phyloP scores from a whole-genome alignment of 352 stramenopile species.

The Aphanomyces stellatus region DNA sequence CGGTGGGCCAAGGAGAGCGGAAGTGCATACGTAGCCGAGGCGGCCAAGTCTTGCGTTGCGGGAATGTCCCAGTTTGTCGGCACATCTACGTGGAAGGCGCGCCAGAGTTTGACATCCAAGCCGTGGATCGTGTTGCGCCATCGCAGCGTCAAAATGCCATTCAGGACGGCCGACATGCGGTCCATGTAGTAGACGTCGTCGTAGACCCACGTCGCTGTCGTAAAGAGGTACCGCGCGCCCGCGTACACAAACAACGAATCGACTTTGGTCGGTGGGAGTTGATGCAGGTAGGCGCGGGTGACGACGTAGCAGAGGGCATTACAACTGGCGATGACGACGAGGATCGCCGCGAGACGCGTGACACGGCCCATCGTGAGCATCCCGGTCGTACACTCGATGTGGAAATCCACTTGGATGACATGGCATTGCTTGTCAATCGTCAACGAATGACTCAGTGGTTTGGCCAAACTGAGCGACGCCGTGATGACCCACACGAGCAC shows the following conservation, averaged over 20 bases:
- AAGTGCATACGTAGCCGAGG: no score
- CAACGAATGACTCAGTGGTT: neutral
- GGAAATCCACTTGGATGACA: neutral
- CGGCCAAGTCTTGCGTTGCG: no score
- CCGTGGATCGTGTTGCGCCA: no score
- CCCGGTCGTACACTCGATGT: neutral
- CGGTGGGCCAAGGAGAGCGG: no score
- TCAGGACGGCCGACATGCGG: no score
- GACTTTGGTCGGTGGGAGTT: neutral
- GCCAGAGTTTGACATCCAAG: no score
- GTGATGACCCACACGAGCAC: neutral
- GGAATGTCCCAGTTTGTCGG: no score
- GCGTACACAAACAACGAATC: neutral
- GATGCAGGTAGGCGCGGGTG: neutral
- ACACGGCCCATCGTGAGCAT: neutral
- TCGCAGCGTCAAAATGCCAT: no score
- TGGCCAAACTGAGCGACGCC: neutral
- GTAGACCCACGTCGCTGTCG: neutral
- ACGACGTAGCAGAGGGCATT: neutral
- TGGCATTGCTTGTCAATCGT: neutral
- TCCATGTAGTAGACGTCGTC: conserved; percentile 13
- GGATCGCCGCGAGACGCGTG: neutral
- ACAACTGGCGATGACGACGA: neutral
- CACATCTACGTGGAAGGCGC: no score
- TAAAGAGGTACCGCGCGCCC: conserved; percentile 2